A percentile compares a stretch with the other conserved stretches of the same genome.
Conservation (phyloP, 495 filamentous ascomycete genomes). For the Daldinia caldariorum region DNA sequence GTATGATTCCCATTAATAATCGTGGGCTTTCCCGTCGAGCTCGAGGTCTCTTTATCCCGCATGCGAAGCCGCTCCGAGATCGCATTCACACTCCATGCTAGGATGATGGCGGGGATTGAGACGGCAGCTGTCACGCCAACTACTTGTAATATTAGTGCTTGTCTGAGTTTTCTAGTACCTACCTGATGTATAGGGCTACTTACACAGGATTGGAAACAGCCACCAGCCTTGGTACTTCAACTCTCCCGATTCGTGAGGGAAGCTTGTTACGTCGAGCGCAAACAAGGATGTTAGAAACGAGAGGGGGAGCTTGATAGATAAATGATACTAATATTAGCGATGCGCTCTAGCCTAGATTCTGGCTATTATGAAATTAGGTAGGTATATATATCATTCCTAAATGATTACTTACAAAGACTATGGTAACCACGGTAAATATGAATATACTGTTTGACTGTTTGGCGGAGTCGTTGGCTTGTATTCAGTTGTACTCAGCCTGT, state of each 20-base stretch:
- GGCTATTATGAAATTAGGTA: too few relatives aligned
- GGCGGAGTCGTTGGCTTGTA: conserved; percentile 28
- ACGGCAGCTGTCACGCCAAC: conserved; percentile 25
- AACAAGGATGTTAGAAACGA: conserved; percentile 36
- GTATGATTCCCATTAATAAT: background rate
- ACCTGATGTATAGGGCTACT: conserved; percentile 4
- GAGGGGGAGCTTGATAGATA: conserved; percentile 32
- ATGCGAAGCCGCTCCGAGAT: conserved; percentile 12
- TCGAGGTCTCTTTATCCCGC: background rate
- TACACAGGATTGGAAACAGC: conserved; percentile 32
- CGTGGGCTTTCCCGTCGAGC: background rate
- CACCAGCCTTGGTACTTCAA: conserved; percentile 29
- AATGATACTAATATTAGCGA: conserved; percentile 13
- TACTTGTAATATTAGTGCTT: conserved; percentile 8
- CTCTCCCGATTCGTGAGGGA: conserved; percentile 26
- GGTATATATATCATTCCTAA: too few relatives aligned
- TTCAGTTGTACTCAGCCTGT: conserved; percentile 31
- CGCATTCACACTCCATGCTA: conserved; percentile 29
- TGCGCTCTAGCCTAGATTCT: background rate
- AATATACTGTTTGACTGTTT: conserved; percentile 26
- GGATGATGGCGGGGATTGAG: conserved; percentile 22
- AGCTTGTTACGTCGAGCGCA: conserved; percentile 25
- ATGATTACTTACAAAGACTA: conserved; percentile 28
- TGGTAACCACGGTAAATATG: conserved; percentile 30
- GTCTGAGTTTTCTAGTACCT: background rate